Conservation (phyloP, 2,329 filamentous ascomycete genomes). For the Biscogniauxia sp. region DNA sequence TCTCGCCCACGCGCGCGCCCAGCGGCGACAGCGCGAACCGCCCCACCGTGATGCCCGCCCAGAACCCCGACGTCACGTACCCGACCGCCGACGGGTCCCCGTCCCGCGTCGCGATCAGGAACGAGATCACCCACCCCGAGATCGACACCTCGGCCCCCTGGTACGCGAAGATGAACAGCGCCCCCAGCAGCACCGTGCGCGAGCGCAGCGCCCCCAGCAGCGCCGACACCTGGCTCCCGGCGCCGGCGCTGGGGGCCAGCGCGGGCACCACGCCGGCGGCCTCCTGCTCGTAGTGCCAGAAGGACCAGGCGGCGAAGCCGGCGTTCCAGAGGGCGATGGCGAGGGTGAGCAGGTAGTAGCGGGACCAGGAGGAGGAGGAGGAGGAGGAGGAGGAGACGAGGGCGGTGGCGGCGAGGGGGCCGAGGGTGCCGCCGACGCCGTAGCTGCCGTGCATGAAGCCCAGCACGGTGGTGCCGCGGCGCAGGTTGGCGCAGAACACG, state of each 20-base stretch:
- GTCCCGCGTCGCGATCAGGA: constrained; percentile 69
- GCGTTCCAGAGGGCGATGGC: constrained; percentile 56
- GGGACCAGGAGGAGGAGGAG: constrained; percentile 66
- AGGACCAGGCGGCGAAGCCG: constrained; percentile 63
- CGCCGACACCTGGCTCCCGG: constrained; percentile 33
- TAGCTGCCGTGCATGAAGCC: constrained; percentile 67
- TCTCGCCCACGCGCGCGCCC: constrained; percentile 68
- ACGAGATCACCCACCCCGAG: constrained; percentile 84
- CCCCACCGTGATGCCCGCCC: constrained; percentile 73
- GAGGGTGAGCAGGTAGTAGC: constrained; percentile 70
- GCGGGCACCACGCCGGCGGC: constrained; percentile 31
- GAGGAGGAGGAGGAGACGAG: constrained; percentile 60
- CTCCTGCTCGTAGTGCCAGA: constrained; percentile 68
- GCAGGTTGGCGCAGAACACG: constrained; percentile 55
- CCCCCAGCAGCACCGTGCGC: constrained; percentile 67
- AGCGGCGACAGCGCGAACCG: constrained; percentile 69
- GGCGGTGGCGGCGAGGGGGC: constrained; percentile 71
- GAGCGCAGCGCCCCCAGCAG: constrained; percentile 49
- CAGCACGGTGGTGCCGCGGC: constrained; percentile 52
- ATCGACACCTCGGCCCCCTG: constrained; percentile 83
- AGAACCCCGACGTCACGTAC: constrained; percentile 73
- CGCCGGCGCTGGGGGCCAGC: constrained; percentile 1
- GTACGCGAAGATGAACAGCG: constrained; percentile 82
- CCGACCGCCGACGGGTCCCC: constrained; percentile 71
- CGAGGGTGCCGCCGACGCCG: constrained; percentile 63